These are phyloP conservation scores for Colletotrichum gigasporum DNA, from an alignment of 2,329 filamentous ascomycete genomes.

Conservation along the genomic window DNA sequence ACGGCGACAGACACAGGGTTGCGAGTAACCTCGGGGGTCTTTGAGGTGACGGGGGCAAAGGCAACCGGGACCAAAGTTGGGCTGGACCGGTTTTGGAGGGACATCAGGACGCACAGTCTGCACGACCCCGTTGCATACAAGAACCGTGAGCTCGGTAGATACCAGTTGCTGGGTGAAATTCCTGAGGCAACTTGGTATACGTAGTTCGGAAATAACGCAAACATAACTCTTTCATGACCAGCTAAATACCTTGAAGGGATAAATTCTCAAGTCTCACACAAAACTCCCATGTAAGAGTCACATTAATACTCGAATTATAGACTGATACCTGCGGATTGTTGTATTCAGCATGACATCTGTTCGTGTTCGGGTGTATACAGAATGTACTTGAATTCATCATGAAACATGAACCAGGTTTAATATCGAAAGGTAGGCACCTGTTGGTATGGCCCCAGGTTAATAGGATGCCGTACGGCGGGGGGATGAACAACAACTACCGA, in stretches of 20 bases:
- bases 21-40: constrained; percentile 67
- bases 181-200: constrained; percentile 72
- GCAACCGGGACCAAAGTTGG: constrained; percentile 67
- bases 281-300: no score
- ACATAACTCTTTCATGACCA: background rate
- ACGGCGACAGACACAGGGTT: constrained; percentile 69
- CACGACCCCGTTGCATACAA: constrained; percentile 76
- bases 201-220: constrained; percentile 35
- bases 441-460: no score
- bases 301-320: no score
- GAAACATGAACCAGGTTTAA: no score
- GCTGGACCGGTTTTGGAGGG: constrained; percentile 72
- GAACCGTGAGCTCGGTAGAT: constrained; percentile 69
- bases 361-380: no score
- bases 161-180: constrained; percentile 62
- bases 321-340: no score
- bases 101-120: constrained; percentile 71
- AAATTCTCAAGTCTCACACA: background rate
- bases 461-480: no score
- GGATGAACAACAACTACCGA: no score
- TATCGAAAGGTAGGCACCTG: no score
- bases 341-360: no score
- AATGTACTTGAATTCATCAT: no score
- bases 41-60: constrained; percentile 70
- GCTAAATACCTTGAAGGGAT: background rate